Conservation (phyloP, 2,329 filamentous ascomycete species). For the Xylaria sp. region DNA sequence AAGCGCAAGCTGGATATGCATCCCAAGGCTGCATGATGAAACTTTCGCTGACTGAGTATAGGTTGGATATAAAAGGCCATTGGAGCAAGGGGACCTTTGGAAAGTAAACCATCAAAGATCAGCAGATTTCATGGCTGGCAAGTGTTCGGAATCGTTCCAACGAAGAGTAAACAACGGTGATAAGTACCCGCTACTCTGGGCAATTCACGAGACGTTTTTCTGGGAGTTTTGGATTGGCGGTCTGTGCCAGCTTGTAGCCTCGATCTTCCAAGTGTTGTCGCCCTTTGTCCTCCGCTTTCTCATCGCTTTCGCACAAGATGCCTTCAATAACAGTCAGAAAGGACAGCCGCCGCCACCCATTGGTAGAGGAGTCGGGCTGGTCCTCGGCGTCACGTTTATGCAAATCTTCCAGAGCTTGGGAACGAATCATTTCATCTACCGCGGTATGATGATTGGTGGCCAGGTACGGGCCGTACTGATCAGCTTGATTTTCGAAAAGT, state of each 20-base stretch:
- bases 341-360: conserved; percentile 71
- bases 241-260: conserved; percentile 76
- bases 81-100: conserved; percentile 90
- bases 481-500: conserved; percentile 88
- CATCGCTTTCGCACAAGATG: conserved; percentile 84
- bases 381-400: conserved; percentile 86
- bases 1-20: background rate
- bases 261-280: conserved; percentile 80
- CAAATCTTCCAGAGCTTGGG: conserved; percentile 83
- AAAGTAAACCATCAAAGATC: conserved; percentile 82
- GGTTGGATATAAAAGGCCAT: conserved; percentile 84
- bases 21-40: background rate
- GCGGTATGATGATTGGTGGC: conserved; percentile 90
- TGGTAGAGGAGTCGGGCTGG: conserved; percentile 80
- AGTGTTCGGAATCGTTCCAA: conserved; percentile 74
- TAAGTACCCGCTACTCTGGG: conserved; percentile 79
- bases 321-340: conserved; percentile 71
- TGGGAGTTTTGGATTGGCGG: conserved; percentile 87
- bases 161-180: conserved; percentile 73
- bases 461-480: conserved; percentile 85
- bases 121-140: conserved; percentile 74
- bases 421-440: conserved; percentile 91
- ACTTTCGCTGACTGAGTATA: conserved; percentile 48
- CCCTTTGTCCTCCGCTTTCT: conserved; percentile 88
- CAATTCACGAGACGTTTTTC: conserved; percentile 87